Percentiles rank a stretch among this genome's conserved stretches.
Evolutionary conservation across 495 filamentous ascomycete species (phyloP).

Genomic region (Penicillium macrosclerotiorum): DNA sequence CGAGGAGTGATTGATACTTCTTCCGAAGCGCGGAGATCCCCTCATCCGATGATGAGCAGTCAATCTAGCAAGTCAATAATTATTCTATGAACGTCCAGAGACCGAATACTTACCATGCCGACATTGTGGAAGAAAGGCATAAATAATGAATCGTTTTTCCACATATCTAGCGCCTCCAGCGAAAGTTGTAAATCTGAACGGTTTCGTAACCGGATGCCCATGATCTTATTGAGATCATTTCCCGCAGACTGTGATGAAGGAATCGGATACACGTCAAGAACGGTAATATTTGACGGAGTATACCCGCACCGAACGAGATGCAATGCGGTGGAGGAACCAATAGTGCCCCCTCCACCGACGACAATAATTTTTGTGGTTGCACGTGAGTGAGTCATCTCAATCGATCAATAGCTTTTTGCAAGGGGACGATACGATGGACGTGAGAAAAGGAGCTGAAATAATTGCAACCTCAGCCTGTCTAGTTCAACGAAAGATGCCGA

Average conservation of each 20-base stretch:
- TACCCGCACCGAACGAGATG: slow-evolving; percentile 46
- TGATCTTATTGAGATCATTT: slow-evolving; percentile 51
- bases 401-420: not conserved
- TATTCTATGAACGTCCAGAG: slow-evolving; percentile 10
- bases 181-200: slow-evolving; percentile 15
- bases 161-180: slow-evolving; percentile 35
- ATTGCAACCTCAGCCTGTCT: too few species aligned
- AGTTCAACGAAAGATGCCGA: too few species aligned
- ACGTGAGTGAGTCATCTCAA: slow-evolving; percentile 7
- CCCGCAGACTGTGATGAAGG: slow-evolving; percentile 46
- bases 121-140: slow-evolving; percentile 44
- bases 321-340: slow-evolving; percentile 46
- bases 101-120: slow-evolving; percentile 17
- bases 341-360: slow-evolving; percentile 36
- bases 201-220: slow-evolving; percentile 19
- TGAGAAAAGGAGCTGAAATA: not conserved
- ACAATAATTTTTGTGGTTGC: slow-evolving; percentile 14
- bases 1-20: slow-evolving; percentile 13
- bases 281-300: slow-evolving; percentile 36
- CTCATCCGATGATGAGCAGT: slow-evolving; percentile 19
- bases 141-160: slow-evolving; percentile 45
- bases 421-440: not conserved
- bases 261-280: slow-evolving; percentile 41
- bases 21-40: slow-evolving; percentile 10
- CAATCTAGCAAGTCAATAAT: slow-evolving; percentile 6